phyloP scores from a whole-genome alignment of 352 stramenopile genomes.

The Globisporangium cystogenes region DNA sequence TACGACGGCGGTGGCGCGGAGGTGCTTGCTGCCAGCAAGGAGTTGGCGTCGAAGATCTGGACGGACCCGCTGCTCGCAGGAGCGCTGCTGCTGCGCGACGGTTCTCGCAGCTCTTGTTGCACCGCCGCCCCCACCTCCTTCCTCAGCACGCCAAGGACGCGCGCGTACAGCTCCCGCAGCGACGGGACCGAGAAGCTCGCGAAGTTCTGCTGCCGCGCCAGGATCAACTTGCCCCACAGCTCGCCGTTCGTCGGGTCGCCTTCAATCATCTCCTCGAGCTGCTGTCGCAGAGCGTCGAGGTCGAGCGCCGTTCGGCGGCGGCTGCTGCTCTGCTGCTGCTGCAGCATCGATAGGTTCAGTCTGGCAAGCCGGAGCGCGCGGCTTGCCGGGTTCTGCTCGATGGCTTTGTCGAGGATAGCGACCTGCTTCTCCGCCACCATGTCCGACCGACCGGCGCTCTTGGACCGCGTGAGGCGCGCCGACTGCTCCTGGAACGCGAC shows the following conservation, averaged over 20 bases:
- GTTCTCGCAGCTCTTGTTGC: conserved; percentile 1
- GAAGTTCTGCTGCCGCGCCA: conserved; percentile 54
- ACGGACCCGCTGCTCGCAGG: conserved; percentile 6
- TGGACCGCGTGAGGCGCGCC: conserved; percentile 26
- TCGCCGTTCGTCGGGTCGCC: conserved; percentile 36
- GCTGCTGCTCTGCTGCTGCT: conserved; percentile 3
- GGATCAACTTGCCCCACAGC: conserved; percentile 57
- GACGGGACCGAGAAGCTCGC: conserved; percentile 61
- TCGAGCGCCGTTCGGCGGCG: conserved; percentile 12
- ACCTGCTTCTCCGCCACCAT: conserved; percentile 60
- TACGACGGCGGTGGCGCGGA: background rate
- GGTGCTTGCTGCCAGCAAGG: conserved; percentile 10
- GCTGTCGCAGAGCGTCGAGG: conserved; percentile 20
- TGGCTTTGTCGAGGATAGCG: conserved; percentile 50
- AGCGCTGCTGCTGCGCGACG: conserved; percentile 1
- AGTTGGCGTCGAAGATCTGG: conserved; percentile 20
- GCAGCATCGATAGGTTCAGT: conserved; percentile 43
- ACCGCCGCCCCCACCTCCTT: conserved; percentile 17
- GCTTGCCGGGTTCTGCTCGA: conserved; percentile 40
- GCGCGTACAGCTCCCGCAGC: conserved; percentile 64
- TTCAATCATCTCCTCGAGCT: conserved; percentile 51
- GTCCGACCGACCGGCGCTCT: conserved; percentile 2
- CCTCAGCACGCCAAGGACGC: conserved; percentile 46
- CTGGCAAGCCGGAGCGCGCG: conserved; percentile 36
- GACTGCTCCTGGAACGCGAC: conserved; percentile 73